A percentile compares a stretch with the other conserved stretches of the same genome.
Evolutionary conservation across 148 eudicot species (phyloP).

Genomic region (Vaccinium macrocarpon): DNA sequence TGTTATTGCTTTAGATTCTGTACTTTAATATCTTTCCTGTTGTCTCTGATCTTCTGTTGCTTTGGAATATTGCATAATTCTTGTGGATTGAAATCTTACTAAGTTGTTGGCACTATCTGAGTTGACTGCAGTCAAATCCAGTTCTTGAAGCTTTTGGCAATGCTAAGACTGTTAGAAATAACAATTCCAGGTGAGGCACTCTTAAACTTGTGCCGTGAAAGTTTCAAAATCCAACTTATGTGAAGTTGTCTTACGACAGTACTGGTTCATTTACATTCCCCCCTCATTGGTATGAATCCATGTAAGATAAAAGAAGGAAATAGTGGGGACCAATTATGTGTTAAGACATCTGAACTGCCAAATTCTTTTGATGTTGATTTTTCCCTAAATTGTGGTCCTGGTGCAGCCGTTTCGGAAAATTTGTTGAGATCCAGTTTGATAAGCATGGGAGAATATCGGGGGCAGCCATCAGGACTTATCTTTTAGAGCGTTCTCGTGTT

Average conservation of each 20-base stretch:
- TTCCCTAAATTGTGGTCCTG: conserved; percentile 19
- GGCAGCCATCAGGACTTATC: conserved; percentile 98
- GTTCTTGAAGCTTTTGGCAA: conserved; percentile 99
- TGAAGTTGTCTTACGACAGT: neutral
- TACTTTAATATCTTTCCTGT: conserved; percentile 1
- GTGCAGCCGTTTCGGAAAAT: conserved; percentile 97
- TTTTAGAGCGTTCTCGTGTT: conserved; percentile 95
- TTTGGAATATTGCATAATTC: neutral
- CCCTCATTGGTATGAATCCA: neutral
- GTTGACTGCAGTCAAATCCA: conserved; percentile 90
- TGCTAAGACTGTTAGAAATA: conserved; percentile 98
- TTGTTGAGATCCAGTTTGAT: conserved; percentile 98
- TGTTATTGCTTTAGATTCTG: neutral
- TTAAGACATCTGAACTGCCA: neutral
- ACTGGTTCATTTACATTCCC: neutral
- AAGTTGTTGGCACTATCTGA: conserved; percentile 6
- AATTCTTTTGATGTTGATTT: conserved; percentile 8
- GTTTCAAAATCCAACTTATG: neutral
- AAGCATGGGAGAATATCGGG: conserved; percentile 99
- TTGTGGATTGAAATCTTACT: conserved; percentile 6
- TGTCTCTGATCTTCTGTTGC: neutral
- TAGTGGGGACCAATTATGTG: conserved; percentile 1
- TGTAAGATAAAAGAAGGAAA: conserved; percentile 1
- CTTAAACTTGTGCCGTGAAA: conserved; percentile 16
- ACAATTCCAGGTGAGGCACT: conserved; percentile 86